These are phyloP conservation scores for Cladosporium sp. DNA, from an alignment of 2,329 filamentous ascomycete species.

Conservation along the genomic window DNA sequence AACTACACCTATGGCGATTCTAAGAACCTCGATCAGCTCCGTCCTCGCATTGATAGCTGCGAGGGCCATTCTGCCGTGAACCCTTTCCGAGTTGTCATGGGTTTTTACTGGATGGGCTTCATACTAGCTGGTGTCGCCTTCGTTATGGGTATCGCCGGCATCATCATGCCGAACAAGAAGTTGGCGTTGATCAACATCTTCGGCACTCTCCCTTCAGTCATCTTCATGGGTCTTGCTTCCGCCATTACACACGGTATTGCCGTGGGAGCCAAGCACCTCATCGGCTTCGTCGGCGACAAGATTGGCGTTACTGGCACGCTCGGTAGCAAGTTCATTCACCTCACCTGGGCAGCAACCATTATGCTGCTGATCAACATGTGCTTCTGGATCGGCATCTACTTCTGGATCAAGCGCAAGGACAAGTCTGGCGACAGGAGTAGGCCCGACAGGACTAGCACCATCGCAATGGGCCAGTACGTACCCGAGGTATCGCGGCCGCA, in stretches of 20 bases:
- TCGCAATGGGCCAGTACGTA: constrained; percentile 2
- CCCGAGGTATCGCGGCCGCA: not conserved
- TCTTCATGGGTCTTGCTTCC: constrained; percentile 65
- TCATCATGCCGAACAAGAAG: constrained; percentile 37
- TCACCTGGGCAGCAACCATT: constrained; percentile 56
- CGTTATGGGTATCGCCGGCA: constrained; percentile 40
- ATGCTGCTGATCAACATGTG: constrained; percentile 24
- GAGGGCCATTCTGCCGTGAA: constrained; percentile 51
- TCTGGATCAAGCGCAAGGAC: constrained; percentile 5
- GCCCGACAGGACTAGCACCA: constrained; percentile 13
- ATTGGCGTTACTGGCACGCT: constrained; percentile 48
- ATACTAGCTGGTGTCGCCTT: constrained; percentile 49
- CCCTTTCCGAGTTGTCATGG: constrained; percentile 55
- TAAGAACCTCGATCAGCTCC: constrained; percentile 44
- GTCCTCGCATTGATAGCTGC: constrained; percentile 36
- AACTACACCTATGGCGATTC: constrained; percentile 42
- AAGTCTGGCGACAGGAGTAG: constrained; percentile 8
- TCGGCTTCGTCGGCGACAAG: constrained; percentile 51
- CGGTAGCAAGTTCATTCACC: constrained; percentile 52
- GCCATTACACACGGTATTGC: constrained; percentile 67
- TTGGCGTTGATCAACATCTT: constrained; percentile 46
- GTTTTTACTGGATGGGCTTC: constrained; percentile 57
- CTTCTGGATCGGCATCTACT: constrained; percentile 15
- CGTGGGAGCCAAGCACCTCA: constrained; percentile 48
- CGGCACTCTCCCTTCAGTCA: constrained; percentile 47